Base-by-base conservation (phyloP, 805 yeast genomes). In the Ogataea degrootiae region DNA sequence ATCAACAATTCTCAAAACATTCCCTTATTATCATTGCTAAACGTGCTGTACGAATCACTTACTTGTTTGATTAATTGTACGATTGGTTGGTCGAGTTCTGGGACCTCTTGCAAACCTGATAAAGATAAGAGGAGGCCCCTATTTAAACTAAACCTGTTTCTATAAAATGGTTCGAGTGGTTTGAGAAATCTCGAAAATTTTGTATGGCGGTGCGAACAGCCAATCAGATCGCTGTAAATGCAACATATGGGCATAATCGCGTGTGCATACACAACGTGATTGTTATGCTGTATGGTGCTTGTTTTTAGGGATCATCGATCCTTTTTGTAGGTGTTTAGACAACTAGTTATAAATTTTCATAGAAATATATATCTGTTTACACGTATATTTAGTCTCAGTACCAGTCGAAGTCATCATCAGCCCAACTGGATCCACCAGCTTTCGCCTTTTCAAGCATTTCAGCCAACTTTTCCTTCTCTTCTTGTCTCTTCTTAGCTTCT, bases 401-500 rank as follows among this genome's bases (percentile, higher is more conserved):
- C 41, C 41, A 39, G 8, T 39, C 16, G 16, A 45, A 40, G 23
- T 45, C 48, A 19, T 39, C 44, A 19, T 45, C 48, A 14, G 45
- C 48, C 48, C 48, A 45, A 40, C 41, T 45, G 5, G 44, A 19
- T 6, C 33, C 37, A 26, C 31, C 31, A 26, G 31, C 31, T 26
- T 26, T 26, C 4, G 41, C 37, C 5, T 39, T 22, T n/a, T 33
- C 23, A 23, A 39, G 26, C 34, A 23, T 33, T 11, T 39, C 17
- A 31, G 26, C 23, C 7, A 39, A 12, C 16, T 22, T 33, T 7
- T 39, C 41, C 33, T 23, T 23, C 19, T 23, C 26, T 23, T n/a
- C 16, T 21, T 26, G 31, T 9, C 31, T 26, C 31, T 26, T 26
- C 31, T 26, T 26, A 9, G 9, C 31, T 26, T 26, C 31, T 9